Conservation (phyloP, 169 alveolate genomes). For the Cryptosporidium meleagridis region DNA sequence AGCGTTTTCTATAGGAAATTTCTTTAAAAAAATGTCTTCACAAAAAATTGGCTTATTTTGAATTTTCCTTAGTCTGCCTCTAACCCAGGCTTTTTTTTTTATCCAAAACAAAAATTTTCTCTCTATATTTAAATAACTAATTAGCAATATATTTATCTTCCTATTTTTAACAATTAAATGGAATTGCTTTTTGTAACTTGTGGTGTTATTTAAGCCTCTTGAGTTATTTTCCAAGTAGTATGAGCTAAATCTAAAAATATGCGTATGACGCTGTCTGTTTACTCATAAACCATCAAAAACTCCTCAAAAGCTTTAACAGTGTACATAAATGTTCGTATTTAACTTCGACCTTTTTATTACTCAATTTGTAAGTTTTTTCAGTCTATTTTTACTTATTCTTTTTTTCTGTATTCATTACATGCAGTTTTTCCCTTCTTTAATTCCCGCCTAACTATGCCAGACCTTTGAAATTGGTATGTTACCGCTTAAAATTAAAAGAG, state of each 20-base stretch:
- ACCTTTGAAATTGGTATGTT: neutral
- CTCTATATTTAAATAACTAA: neutral
- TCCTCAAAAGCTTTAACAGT: neutral
- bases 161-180: neutral
- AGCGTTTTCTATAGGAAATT: neutral
- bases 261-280: too few relatives aligned
- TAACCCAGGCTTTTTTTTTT: slow-evolving; percentile 1
- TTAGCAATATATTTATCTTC: neutral
- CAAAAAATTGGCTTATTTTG: neutral
- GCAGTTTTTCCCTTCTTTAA: neutral
- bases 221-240: neutral
- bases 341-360: too few relatives aligned
- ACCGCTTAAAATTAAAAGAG: neutral
- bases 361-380: too few relatives aligned
- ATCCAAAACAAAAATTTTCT: neutral
- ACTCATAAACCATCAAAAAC: neutral
- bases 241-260: neutral
- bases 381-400: neutral
- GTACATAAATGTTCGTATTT: neutral
- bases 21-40: neutral
- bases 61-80: neutral
- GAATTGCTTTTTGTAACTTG: neutral
- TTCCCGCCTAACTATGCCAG: slow-evolving; percentile 19
- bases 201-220: neutral
- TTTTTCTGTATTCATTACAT: neutral